Evolutionary conservation across 768 basidiomycete genomes (phyloP), one percentile per base, ranked within the genome.

Genomic region (Trametes cingulata): DNA sequence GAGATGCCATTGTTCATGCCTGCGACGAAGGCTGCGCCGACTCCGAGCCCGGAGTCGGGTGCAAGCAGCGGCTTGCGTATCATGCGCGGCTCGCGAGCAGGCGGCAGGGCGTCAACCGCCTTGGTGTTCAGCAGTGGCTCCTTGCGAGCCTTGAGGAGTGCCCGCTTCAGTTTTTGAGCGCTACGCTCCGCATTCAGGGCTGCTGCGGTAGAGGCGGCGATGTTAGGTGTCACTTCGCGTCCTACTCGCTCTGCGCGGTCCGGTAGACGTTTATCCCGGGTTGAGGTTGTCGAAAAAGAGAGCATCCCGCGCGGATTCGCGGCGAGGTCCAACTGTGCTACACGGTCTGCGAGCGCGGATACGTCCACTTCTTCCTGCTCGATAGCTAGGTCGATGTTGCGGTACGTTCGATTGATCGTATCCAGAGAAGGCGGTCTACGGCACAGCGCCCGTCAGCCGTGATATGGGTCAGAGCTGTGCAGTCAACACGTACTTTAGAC

Each of bases 121-220:
- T 78, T 81, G 6, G 75, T 81, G 68, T 90, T 93, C 40, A 93
- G 72, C 36, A 90, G 72, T 0, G 92, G 91, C 61, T 85, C 79
- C 56, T 78, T 79, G 35, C 91, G 82, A 1, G 78, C 79, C 6
- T 76, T 69, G 22, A 92, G 72, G 9, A 94, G 76, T 0, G 86
- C 86, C 5, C 77, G 78, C 73, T 93, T 93, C 56, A 94, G 77
- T 60, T 78, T 81, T 50, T 83, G 81, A 1, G 88, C 88, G 6
- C 88, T 83, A 29, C 88, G 79, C 72, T 94, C 93, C 0, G 90
- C 87, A 60, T 91, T 90, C 47, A 95, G 76, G 22, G 93, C 91
- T 1, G 90, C 90, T 0, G 91, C 90, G 0, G 91, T 91, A 5
- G 85, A 86, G 8, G 80, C 77, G 0, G 90, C 91, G 39, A 91